A percentile compares a stretch with the other conserved stretches of the same genome.
Conservation (phyloP, 176 grass and related monocot genomes). For the Coix lacrymajobi region DNA sequence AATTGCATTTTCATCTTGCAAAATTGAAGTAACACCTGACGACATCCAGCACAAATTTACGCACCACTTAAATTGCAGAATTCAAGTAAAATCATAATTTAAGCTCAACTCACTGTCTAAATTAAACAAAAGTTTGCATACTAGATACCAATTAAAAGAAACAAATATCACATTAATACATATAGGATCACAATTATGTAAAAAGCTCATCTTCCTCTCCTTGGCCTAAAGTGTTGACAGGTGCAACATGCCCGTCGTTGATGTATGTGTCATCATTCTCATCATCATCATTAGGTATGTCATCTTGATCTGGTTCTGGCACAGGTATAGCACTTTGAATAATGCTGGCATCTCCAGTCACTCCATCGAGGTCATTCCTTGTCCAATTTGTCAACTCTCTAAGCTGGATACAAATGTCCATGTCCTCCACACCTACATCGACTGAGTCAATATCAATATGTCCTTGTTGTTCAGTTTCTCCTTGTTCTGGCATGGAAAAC, state of each 20-base stretch:
- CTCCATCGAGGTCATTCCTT: neutral
- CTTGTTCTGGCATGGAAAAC: neutral
- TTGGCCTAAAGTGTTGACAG: neutral
- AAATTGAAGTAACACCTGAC: too few species aligned
- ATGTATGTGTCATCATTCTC: neutral
- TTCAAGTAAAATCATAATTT: too few species aligned
- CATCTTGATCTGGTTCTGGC: neutral
- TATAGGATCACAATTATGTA: too few species aligned
- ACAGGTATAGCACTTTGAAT: neutral
- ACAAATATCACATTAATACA: too few species aligned
- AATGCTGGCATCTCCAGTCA: neutral
- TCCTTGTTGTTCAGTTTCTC: neutral
- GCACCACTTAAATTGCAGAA: too few species aligned
- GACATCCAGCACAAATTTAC: too few species aligned
- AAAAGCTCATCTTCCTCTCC: neutral
- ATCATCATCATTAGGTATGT: neutral
- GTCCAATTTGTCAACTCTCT: neutral
- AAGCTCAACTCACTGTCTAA: too few species aligned
- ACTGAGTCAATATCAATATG: neutral
- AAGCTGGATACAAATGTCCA: neutral
- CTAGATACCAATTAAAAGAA: too few species aligned
- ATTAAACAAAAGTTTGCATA: too few species aligned
- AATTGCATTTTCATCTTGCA: too few species aligned
- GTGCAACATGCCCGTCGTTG: too few species aligned
- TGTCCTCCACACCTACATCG: neutral